A percentile compares a stretch with the other conserved stretches of the same genome.
Evolutionary conservation across 2,329 filamentous ascomycete species (phyloP).

Genomic region (Coniochaeta sp.): DNA sequence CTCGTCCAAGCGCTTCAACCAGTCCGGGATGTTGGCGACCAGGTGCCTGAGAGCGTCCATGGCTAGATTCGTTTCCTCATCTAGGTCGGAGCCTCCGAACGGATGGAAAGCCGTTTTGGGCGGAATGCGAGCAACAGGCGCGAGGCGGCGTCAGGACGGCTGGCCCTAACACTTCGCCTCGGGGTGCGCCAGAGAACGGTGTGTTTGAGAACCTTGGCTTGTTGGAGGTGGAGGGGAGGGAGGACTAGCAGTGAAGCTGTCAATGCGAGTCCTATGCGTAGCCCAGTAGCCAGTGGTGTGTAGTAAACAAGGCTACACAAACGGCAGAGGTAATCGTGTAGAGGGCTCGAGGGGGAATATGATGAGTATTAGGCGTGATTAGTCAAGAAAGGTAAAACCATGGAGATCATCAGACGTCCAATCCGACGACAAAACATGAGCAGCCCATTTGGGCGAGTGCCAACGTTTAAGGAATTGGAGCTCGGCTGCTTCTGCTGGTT

Average conservation of each 20-base stretch:
- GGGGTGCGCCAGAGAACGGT: not conserved
- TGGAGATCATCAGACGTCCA: not conserved
- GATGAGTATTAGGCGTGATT: not conserved
- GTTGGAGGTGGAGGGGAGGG: not conserved
- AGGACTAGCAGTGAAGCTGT: not conserved
- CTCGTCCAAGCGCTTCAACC: conserved; percentile 51
- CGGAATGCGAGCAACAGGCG: not conserved
- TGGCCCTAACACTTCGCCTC: not conserved
- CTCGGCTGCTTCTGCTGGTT: not conserved
- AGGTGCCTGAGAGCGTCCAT: conserved; percentile 52
- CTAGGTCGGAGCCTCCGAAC: conserved; percentile 6
- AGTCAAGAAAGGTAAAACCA: not conserved
- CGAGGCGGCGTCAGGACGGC: not conserved
- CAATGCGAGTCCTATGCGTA: not conserved
- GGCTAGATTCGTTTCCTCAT: conserved; percentile 22
- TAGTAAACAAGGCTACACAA: not conserved
- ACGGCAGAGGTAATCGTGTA: not conserved
- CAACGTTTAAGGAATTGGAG: not conserved
- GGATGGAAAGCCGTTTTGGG: conserved; percentile 13
- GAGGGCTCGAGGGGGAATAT: not conserved
- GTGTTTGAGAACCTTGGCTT: not conserved
- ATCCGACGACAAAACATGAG: not conserved
- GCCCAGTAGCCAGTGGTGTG: not conserved
- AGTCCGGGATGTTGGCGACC: conserved; percentile 48
- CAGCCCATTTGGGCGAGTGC: not conserved